Evolutionary conservation across 805 yeast species (phyloP).

Genomic region (Candida tibetensis): DNA sequence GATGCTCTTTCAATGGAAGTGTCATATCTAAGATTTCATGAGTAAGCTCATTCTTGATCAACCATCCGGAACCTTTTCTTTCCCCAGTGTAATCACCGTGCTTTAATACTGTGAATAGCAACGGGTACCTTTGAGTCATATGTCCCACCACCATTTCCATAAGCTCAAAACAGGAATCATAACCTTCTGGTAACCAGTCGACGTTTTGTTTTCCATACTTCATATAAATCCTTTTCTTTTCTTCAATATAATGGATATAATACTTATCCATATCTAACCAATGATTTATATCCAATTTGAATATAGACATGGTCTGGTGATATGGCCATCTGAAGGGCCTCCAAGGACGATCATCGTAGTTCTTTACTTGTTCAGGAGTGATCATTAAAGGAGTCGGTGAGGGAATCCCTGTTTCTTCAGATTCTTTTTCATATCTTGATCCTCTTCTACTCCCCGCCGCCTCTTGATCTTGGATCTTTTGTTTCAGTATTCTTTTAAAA

Average conservation of each 20-base stretch:
- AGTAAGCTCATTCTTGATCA: slow-evolving; percentile 59
- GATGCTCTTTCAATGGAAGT: slow-evolving; percentile 59
- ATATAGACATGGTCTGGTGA: slow-evolving; percentile 76
- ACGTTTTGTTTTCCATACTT: slow-evolving; percentile 59
- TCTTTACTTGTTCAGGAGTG: slow-evolving; percentile 63
- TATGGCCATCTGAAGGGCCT: slow-evolving; percentile 79
- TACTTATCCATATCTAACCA: slow-evolving; percentile 82
- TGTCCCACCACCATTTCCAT: slow-evolving; percentile 63
- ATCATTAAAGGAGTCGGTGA: slow-evolving; percentile 57
- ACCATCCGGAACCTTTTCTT: slow-evolving; percentile 33
- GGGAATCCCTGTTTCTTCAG: slow-evolving; percentile 21
- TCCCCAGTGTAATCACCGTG: slow-evolving; percentile 30
- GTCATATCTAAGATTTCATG: slow-evolving; percentile 61
- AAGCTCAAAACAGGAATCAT: slow-evolving; percentile 59
- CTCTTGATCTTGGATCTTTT: slow-evolving; percentile 4
- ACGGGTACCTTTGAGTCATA: slow-evolving; percentile 60
- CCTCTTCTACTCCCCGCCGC: slow-evolving; percentile 13
- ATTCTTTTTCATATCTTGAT: slow-evolving; percentile 5
- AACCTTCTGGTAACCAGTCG: slow-evolving; percentile 64
- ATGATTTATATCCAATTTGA: slow-evolving; percentile 66
- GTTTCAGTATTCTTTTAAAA: background rate
- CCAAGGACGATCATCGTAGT: slow-evolving; percentile 76
- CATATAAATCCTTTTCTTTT: slow-evolving; percentile 56
- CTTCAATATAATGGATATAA: slow-evolving; percentile 62
- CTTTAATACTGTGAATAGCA: slow-evolving; percentile 49